phyloP scores from a whole-genome alignment of 495 filamentous ascomycete species.

The Pseudotulostoma volvatum region DNA sequence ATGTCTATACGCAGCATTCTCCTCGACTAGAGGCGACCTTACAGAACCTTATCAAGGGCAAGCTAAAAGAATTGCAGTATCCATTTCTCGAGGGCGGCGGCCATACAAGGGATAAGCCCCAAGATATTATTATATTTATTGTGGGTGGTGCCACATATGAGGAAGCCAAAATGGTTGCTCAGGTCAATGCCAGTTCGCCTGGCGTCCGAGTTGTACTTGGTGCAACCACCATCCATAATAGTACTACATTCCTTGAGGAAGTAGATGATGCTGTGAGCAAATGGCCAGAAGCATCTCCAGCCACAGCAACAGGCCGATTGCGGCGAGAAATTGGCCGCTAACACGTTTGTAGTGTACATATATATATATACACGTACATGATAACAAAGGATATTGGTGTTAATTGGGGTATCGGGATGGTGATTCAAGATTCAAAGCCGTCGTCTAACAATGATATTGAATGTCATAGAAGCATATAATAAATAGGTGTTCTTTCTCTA shows the following conservation, averaged over 20 bases:
- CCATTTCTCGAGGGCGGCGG: conserved; percentile 82
- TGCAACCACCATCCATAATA: conserved; percentile 74
- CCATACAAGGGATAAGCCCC: conserved; percentile 78
- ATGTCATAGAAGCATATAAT: too few relatives aligned
- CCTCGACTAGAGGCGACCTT: conserved; percentile 73
- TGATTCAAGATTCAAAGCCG: too few relatives aligned
- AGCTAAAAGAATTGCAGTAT: conserved; percentile 67
- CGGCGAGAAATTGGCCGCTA: conserved; percentile 41
- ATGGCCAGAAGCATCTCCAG: conserved; percentile 62
- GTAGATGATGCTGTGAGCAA: conserved; percentile 59
- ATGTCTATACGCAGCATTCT: conserved; percentile 96
- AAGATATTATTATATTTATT: conserved; percentile 90
- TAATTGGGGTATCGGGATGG: too few relatives aligned
- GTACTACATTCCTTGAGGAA: conserved; percentile 72
- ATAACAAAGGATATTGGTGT: too few relatives aligned
- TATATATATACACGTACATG: too few relatives aligned
- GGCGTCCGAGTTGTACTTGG: conserved; percentile 79
- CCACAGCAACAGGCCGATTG: conserved; percentile 55
- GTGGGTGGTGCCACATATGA: conserved; percentile 89
- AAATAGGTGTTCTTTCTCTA: too few relatives aligned
- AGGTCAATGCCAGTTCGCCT: conserved; percentile 79
- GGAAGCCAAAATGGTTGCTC: conserved; percentile 84
- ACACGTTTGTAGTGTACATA: not conserved
- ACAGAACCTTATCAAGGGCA: conserved; percentile 82
- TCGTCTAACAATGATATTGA: too few relatives aligned